Base-by-base conservation (phyloP, 108 stramenopile genomes). In the Chaetoceros tenuissimus region DNA sequence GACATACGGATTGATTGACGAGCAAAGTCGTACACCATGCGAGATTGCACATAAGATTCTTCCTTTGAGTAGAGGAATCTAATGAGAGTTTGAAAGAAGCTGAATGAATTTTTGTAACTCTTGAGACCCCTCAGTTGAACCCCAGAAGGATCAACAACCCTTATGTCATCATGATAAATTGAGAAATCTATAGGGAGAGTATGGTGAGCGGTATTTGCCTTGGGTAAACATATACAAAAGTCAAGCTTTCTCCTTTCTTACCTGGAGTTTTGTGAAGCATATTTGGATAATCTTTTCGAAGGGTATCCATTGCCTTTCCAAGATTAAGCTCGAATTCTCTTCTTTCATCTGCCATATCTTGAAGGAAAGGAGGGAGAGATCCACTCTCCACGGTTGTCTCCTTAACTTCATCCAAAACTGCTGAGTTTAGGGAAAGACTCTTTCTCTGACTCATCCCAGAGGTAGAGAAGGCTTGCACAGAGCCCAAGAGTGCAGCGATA, bases 11-110 rank as follows among this genome's bases (percentile, higher is more conserved):
- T 85, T 26, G 84, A 81, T 1, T 70, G 63, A 20, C 82, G 70
- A n/a, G 71, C 65, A 40, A 80, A 80, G 49, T 89, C 88, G 68
- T 89, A 89, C 2, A 85, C 80, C 82, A 89, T 85, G 19, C 88
- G 79, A 49, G 51, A 72, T 71, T 84, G 81, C 7, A 89, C 34
- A 0, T 67, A 72, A 31, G 71, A 73, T 23, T 40, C 34, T 10
- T 5, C 5, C 8, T 5, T 40, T 29, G 79, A 80, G 50, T 90
- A 90, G 53, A 90, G 78, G 57, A 86, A 51, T 3, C 68, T 67
- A n/a, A 90, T 66, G 7, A 90, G 45, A 0, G 73, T 71, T 48
- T 90, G 89, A 28, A 90, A 56, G 22, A 90, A 68, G 27, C 60
- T 55, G 50, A 84, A 82, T 18, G 80, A 71, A 24, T 72, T 66